Base-by-base conservation (phyloP, 495 filamentous ascomycete genomes). In the Trichoderma virens region DNA sequence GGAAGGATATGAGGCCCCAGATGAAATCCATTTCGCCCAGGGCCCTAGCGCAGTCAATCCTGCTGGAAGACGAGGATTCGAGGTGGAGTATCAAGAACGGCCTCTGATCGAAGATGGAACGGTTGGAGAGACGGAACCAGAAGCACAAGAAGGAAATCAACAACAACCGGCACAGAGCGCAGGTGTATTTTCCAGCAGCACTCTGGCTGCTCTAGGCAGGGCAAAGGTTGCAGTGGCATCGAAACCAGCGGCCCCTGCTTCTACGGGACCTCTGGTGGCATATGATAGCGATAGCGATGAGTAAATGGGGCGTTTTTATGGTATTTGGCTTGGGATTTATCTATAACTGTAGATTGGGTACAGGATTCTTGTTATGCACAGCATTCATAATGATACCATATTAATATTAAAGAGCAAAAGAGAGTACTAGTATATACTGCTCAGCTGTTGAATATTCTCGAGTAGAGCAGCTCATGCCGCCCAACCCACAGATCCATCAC, bases 401-500 rank as follows among this genome's bases (percentile, higher is more conserved):
- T 60, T 63, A 14, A 27, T 32, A 25, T 14, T 9, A 32, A 28
- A n/a, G 6, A 47, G 3, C 5, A 13, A 23, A 54, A 11, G 23
- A 34, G 25, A 39, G n/a, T n/a, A n/a, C n/a, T n/a, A n/a, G n/a
- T 38, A 18, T 41, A 56, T 23, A 56, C 2, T 30, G 30, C 16
- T 73, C 63, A 85, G 62, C 81, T 82, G 73, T 98, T 98, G 70
- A 98, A 98, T 61, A 98, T 98, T 72, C 94, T 86, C 67, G 90
- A 95, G 77, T 98, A 98, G 43, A 98, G 75, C 72, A 96, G 73
- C 80, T 98, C 94, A 77, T 98, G 94, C 72, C 94, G 85, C 13
- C 95, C 94, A 64, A 95, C 80, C 91, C 93, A 98, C 54, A 98
- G 71, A 82, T 98, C 94, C 80, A 97, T 83, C 20, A 88, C 85